Percentiles rank a stretch among this genome's conserved stretches.
phyloP scores from a whole-genome alignment of 2,329 filamentous ascomycete species.

The Fulvia fulva region DNA sequence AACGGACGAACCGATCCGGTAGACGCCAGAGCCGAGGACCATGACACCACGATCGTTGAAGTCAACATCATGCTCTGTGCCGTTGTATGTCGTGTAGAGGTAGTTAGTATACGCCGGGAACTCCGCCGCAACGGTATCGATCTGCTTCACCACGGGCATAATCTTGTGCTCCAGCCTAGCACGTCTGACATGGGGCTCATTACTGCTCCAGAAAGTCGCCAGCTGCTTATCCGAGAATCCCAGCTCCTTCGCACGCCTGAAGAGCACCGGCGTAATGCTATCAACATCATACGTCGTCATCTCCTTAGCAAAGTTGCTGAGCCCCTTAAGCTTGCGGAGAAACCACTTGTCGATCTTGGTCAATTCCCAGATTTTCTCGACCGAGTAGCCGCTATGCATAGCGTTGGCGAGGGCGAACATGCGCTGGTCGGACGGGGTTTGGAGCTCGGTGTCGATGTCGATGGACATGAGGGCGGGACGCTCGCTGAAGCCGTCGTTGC shows the following conservation, averaged over 20 bases:
- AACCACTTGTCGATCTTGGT: constrained; percentile 99
- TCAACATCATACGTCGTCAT: constrained; percentile 69
- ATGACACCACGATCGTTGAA: constrained; percentile 92
- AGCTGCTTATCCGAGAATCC: constrained; percentile 94
- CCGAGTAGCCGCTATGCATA: constrained; percentile 88
- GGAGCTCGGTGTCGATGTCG: constrained; percentile 91
- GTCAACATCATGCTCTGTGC: constrained; percentile 72
- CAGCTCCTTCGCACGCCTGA: constrained; percentile 84
- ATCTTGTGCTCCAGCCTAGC: constrained; percentile 82
- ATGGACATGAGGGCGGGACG: constrained; percentile 89
- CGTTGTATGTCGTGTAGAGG: constrained; percentile 94
- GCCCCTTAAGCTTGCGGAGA: constrained; percentile 80
- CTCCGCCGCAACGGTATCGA: constrained; percentile 95
- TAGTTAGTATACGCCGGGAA: constrained; percentile 96
- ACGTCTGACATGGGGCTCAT: constrained; percentile 83
- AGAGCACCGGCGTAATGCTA: constrained; percentile 58
- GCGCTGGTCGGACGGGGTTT: constrained; percentile 95
- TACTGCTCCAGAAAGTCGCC: constrained; percentile 90
- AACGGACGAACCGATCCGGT: constrained; percentile 94
- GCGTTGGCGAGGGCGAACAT: constrained; percentile 97
- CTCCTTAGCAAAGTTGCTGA: constrained; percentile 81
- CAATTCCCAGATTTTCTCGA: constrained; percentile 96
- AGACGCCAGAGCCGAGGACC: constrained; percentile 93
- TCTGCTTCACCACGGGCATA: constrained; percentile 90
- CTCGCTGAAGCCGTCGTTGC: constrained; percentile 92